Evolutionary conservation across 2,329 filamentous ascomycete genomes (phyloP), one percentile per base, ranked within the genome.

Genomic region (Coniochaeta sp.): DNA sequence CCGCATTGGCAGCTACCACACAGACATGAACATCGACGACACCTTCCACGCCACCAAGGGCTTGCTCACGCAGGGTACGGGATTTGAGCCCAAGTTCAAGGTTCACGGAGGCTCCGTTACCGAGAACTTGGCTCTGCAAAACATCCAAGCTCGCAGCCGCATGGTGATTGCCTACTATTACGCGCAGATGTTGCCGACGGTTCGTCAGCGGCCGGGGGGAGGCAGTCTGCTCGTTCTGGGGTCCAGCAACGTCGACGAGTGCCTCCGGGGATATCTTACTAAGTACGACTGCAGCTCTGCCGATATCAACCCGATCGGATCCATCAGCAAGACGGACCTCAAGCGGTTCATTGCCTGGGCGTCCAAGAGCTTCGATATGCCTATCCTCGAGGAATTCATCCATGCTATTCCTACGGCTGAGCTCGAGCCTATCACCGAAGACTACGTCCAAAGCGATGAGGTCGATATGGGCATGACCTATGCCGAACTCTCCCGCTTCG

Each of bases 281-380:
- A 31, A 50, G 43, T 47, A 38, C 9, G 33, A 57, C 60, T 62
- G 60, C 1, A 63, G 60, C 31, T 8, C 38, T 4, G 52, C 14
- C n/a, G 28, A 33, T 3, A 78, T 87, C 69, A 85, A 88, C 65
- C 86, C 86, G 3, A 87, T 89, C 58, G 86, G 84, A 17, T 79
- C 79, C 6, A 80, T 81, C 40, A 74, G 73, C 61, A 91, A 91
- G 71, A 84, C 79, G 1, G 89, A 92, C 66, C 75, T 91, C 1
- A 90, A 89, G 70, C 74, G 80, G 11, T 91, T 93, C 73, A 89
- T 91, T 62, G 75, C 74, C n/a, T 91, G 84, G 79, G 82, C 86
- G 2, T 72, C 77, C 58, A 74, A 70, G 19, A 74, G 79, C 38
- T 91, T 89, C 67, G 71, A 81, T 6, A 72, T 93, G 1, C 86